Percentiles rank a stretch among this genome's conserved stretches.
phyloP scores from a whole-genome alignment of 1,284 basidiomycete genomes.

The Schizopora paradoxa region DNA sequence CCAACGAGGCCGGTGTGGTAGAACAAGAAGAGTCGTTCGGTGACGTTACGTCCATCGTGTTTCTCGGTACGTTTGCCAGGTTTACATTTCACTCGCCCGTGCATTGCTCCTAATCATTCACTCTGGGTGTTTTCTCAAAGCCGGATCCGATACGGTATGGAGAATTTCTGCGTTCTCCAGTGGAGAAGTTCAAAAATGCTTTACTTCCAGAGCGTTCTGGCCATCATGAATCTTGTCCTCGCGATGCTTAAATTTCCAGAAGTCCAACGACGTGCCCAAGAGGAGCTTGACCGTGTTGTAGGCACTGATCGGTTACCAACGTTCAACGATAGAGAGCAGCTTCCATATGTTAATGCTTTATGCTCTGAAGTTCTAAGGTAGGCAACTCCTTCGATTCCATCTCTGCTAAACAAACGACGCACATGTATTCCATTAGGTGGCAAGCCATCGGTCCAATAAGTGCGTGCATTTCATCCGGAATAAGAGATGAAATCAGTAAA shows the following conservation, averaged over 20 bases:
- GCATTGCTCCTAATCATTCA: no score
- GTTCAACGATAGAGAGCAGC: slow-evolving; percentile 25
- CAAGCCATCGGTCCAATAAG: background rate
- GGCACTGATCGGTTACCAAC: slow-evolving; percentile 31
- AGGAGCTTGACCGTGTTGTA: slow-evolving; percentile 33
- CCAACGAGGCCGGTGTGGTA: no score
- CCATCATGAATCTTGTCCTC: slow-evolving; percentile 21
- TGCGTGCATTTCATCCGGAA: background rate
- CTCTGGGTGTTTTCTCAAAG: no score
- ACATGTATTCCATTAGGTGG: background rate
- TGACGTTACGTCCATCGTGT: no score
- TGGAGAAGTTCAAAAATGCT: no score
- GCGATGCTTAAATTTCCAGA: slow-evolving; percentile 31
- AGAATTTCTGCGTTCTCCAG: no score
- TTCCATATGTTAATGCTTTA: slow-evolving; percentile 34
- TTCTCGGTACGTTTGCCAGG: no score
- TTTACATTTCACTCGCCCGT: no score
- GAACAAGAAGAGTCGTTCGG: no score
- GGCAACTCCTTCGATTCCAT: background rate
- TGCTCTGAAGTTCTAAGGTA: slow-evolving; percentile 41
- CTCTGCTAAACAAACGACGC: background rate
- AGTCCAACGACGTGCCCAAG: slow-evolving; percentile 31
- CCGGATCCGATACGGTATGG: no score
- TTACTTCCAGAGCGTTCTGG: no score
- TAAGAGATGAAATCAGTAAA: background rate